Evolutionary conservation across 140 eudicot genomes (phyloP).

Genomic region (Stevia rebaudiana): DNA sequence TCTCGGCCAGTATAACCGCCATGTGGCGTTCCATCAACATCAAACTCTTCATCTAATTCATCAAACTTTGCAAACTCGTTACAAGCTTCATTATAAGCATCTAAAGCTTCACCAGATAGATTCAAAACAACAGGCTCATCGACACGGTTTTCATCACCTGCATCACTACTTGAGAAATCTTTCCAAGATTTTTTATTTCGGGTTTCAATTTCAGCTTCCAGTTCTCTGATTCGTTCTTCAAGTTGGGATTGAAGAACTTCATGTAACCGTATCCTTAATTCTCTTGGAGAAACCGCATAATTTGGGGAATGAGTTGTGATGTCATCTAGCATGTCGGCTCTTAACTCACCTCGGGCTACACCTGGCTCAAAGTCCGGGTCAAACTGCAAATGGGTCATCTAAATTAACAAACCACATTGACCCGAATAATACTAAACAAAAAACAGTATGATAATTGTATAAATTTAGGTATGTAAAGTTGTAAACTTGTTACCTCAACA

Average conservation of each 20-base stretch:
- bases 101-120: conserved; percentile 72
- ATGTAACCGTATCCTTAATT: conserved; percentile 67
- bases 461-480: background rate
- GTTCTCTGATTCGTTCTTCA: conserved; percentile 71
- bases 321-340: conserved; percentile 51
- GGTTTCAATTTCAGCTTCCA: conserved; percentile 54
- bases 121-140: conserved; percentile 62
- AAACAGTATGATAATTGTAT: background rate
- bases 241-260: conserved; percentile 74
- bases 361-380: conserved; percentile 51
- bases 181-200: conserved; percentile 31
- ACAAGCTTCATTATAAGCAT: conserved; percentile 71
- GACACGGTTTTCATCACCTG: conserved; percentile 36
- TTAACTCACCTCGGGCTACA: conserved; percentile 46
- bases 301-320: conserved; percentile 40
- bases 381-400: conserved; percentile 29
- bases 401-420: background rate
- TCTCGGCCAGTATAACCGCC: conserved; percentile 13
- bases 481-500: conserved; percentile 44
- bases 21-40: conserved; percentile 9
- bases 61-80: conserved; percentile 46
- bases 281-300: conserved; percentile 71
- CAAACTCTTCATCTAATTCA: conserved; percentile 37
- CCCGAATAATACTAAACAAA: background rate
- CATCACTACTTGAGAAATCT: conserved; percentile 35